Base-by-base conservation (phyloP, 441 rosid genomes). In the Populus trichocarpa region DNA sequence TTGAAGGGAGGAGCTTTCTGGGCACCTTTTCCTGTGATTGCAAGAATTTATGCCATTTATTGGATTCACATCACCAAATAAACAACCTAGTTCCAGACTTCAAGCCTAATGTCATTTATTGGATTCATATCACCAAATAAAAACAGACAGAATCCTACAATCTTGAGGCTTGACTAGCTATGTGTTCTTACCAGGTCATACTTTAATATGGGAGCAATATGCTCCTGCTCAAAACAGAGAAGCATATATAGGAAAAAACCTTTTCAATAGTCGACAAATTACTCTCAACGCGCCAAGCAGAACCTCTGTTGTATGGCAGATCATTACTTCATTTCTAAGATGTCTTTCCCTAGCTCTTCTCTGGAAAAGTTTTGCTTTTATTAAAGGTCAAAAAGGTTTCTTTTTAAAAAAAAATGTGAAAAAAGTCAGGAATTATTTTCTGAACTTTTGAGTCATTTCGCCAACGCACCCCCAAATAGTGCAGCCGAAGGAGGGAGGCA, bases 301-400 rank as follows among this genome's bases (percentile, higher is more conserved):
- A 57, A 4, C 32, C 67, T 30, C 61, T 40, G 32, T 40, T 76
- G 72, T 38, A 50, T 32, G 69, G 35, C 70, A 63, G 59, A 18
- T 59, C 57, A 22, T 32, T n/a, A n/a, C 40, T 74, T 23, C 8
- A 13, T 67, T 67, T 25, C n/a, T 71, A 1, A 42, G 68, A 42
- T 35, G 26, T 66, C 16, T 73, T 64, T 69, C 50, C 33, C 26
- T 8, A 8, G 67, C 42, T 16, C 42, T 16, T 32, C 23, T 23
- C 18, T 46, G 32, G 76, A 81, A 71, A 63, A 53, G 75, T 53
- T 78, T 57, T 36, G 53, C 65, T 77, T 70, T 59, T 36, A 22
- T 70, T 65, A 68, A 65, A 81, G 70, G 83, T 81, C 78, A 81
- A 78, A 80, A 83, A 71, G 81, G 16, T 67, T 67, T 67, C n/a